Percentiles rank a stretch among this genome's conserved stretches.
phyloP scores from a whole-genome alignment of 2,329 filamentous ascomycete genomes.

The Gaeumannomyces tritici region DNA sequence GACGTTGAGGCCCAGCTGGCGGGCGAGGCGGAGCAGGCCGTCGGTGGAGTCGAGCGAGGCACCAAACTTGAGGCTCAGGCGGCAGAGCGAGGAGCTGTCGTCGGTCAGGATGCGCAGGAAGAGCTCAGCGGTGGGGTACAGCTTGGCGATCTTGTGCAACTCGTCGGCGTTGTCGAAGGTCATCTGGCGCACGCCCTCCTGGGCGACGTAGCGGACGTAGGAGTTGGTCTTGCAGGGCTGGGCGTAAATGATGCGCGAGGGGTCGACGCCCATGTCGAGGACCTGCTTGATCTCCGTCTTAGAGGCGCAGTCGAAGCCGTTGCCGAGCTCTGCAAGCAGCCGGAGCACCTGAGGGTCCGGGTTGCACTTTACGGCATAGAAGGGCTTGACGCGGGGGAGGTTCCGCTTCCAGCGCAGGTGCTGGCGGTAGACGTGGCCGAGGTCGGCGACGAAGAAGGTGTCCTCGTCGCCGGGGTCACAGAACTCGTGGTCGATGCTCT shows the following conservation, averaged over 20 bases:
- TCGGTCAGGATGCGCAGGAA: constrained; percentile 93
- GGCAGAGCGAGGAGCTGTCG: constrained; percentile 88
- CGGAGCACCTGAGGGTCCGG: constrained; percentile 82
- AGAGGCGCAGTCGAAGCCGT: constrained; percentile 96
- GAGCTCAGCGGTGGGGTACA: constrained; percentile 82
- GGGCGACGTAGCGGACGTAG: constrained; percentile 83
- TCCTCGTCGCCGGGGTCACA: constrained; percentile 93
- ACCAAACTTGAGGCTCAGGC: constrained; percentile 94
- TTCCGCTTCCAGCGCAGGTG: constrained; percentile 97
- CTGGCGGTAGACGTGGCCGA: constrained; percentile 98
- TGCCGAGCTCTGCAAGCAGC: constrained; percentile 79
- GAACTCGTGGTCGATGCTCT: constrained; percentile 73
- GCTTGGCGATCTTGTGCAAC: constrained; percentile 92
- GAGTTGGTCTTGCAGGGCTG: constrained; percentile 99
- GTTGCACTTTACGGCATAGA: constrained; percentile 99
- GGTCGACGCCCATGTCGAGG: constrained; percentile 70
- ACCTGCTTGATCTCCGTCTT: constrained; percentile 96
- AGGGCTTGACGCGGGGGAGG: constrained; percentile 83
- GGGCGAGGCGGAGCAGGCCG: constrained; percentile 69
- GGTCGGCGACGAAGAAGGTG: constrained; percentile 95
- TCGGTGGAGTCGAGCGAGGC: constrained; percentile 76
- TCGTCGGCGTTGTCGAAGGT: constrained; percentile 98
- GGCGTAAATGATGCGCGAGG: constrained; percentile 92
- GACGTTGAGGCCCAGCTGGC: constrained; percentile 76
- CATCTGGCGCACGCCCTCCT: constrained; percentile 88